Base-by-base conservation (phyloP, 192 early-diverging fungal species). In the Backusella tarrabulga region DNA sequence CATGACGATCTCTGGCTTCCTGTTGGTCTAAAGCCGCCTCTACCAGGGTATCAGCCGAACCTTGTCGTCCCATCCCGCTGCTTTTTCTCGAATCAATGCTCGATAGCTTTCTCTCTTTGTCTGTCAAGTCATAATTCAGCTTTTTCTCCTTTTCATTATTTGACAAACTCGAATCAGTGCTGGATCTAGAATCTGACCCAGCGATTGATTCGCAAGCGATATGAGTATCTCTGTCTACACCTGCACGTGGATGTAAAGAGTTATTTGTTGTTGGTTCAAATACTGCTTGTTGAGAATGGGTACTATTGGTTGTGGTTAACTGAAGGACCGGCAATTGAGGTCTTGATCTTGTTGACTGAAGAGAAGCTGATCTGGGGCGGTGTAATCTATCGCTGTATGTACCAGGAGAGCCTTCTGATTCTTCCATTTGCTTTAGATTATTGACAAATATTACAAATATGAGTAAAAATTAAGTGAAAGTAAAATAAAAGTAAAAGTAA, bases 1-100 rank as follows among this genome's bases (percentile, higher is more conserved):
- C 74, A 78, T 82, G 80, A 17, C 80, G 73, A 34, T 82, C 80
- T 19, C 68, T 72, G 0, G 73, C 77, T 17, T 78, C 77, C 5
- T 56, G 68, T 17, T 82, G 73, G 12, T 78, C 76, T 12, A 82
- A 35, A 26, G 77, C 73, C 8, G 77, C 80, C 40, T 78, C 73
- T 6, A 82, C 80, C 1, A 82, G 50, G 0, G 77, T 79, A n/a
- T 74, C 72, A 36, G 77, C 67, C 6, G 67, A n/a, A 35, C 67
- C 67, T 34, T 68, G 67, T 12, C 34, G 35, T 17, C 67, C 35
- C 32, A 34, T 12, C 7, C 67, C n/a, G 19, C 19, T 68, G 1
- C 7, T 70, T 23, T 40, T 38, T 36, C 21, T 21, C 36, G 34
- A 23, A 70, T 23, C 35, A 38, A 41, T 23, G 19, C n/a, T 70